Conservation (phyloP, 352 stramenopile genomes). For the Thraustotheca clavata region DNA sequence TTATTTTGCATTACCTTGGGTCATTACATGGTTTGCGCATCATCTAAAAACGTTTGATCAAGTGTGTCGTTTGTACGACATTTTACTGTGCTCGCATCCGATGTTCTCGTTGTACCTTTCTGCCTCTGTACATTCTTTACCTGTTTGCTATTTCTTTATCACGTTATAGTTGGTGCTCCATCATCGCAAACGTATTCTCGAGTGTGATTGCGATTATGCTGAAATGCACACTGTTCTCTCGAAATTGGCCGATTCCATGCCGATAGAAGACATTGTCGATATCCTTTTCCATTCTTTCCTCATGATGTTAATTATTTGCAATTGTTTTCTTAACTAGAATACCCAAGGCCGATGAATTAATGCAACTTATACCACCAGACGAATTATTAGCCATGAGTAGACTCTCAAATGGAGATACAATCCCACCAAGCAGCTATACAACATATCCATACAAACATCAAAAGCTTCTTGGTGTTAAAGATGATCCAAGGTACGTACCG, state of each 20-base stretch:
- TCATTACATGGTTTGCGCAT: slow-evolving; percentile 94
- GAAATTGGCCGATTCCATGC: not conserved
- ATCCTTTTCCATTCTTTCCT: not conserved
- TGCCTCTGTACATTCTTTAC: slow-evolving; percentile 38
- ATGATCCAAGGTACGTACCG: not conserved
- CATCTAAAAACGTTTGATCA: slow-evolving; percentile 81
- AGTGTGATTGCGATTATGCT: not conserved
- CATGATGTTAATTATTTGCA: not conserved
- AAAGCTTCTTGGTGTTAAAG: not conserved
- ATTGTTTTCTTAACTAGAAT: not conserved
- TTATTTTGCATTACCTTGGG: slow-evolving; percentile 90
- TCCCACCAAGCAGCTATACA: not conserved
- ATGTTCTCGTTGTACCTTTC: slow-evolving; percentile 89
- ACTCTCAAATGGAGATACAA: not conserved
- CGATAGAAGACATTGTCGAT: slow-evolving; percentile 5
- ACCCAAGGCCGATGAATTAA: not conserved
- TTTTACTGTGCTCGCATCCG: slow-evolving; percentile 89
- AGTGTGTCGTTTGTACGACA: slow-evolving; percentile 88
- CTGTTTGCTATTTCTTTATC: not conserved
- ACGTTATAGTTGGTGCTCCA: slow-evolving; percentile 7
- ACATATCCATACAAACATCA: slow-evolving; percentile 12
- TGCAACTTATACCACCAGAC: not conserved
- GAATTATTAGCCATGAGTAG: not conserved
- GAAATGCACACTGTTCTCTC: slow-evolving; percentile 2
- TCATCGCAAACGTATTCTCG: not conserved